Conservation (phyloP, 257 asterid genomes). For the Solanum bulbocastanum region DNA sequence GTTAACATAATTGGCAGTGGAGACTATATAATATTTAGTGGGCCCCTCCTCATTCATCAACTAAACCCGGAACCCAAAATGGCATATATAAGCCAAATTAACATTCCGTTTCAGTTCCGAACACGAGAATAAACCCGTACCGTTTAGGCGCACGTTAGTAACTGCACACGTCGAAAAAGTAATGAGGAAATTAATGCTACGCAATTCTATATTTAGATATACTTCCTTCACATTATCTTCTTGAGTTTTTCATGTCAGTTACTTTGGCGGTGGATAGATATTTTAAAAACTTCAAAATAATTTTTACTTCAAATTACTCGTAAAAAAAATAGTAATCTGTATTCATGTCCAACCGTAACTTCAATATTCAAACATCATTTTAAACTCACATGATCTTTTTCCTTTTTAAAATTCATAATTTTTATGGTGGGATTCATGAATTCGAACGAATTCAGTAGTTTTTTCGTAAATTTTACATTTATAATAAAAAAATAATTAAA, state of each 20-base stretch:
- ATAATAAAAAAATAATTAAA: no score
- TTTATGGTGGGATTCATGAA: not conserved
- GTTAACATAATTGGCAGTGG: not conserved
- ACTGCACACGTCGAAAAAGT: not conserved
- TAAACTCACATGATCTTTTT: not conserved
- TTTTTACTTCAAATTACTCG: not conserved
- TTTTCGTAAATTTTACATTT: accelerated
- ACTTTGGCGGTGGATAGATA: not conserved
- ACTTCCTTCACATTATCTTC: not conserved
- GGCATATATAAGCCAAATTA: slow-evolving; percentile 23
- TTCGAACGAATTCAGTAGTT: no score
- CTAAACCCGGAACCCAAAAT: slow-evolving; percentile 34
- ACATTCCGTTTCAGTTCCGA: slow-evolving; percentile 37
- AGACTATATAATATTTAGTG: slow-evolving; percentile 7
- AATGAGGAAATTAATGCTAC: not conserved
- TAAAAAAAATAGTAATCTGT: not conserved
- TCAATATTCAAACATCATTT: not conserved
- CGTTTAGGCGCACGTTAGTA: not conserved
- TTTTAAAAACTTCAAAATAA: not conserved
- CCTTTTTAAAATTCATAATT: not conserved
- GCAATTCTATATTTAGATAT: not conserved
- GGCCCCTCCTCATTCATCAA: slow-evolving; percentile 13
- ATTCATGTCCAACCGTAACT: not conserved
- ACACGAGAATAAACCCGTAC: not conserved
- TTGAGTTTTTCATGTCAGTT: not conserved